A percentile compares a stretch with the other conserved stretches of the same genome.
Evolutionary conservation across 2,329 filamentous ascomycete species (phyloP).

Genomic region (Alternaria gansuensis): DNA sequence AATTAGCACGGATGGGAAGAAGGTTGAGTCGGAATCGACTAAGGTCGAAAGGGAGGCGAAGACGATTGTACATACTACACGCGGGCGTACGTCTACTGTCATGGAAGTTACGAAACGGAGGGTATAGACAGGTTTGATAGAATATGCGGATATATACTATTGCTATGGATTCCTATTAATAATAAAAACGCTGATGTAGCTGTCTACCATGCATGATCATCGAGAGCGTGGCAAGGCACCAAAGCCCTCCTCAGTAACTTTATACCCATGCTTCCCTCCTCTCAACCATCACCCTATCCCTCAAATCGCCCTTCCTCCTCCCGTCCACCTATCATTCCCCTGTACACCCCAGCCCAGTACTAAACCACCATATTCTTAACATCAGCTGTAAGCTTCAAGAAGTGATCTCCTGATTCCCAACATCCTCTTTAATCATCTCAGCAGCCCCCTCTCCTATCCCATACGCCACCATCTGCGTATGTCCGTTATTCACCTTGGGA

Average conservation of each 20-base stretch:
- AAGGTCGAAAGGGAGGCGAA: background rate
- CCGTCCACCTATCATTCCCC: too few relatives aligned
- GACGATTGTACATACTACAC: constrained; percentile 1
- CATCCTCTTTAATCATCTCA: constrained; percentile 44
- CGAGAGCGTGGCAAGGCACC: too few relatives aligned
- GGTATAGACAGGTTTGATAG: constrained; percentile 2
- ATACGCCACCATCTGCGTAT: constrained; percentile 51
- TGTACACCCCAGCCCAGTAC: too few relatives aligned
- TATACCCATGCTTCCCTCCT: too few relatives aligned
- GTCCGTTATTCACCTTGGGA: constrained; percentile 44
- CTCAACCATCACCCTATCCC: too few relatives aligned
- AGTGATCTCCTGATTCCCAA: constrained; percentile 11
- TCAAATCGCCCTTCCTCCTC: too few relatives aligned
- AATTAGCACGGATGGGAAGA: background rate
- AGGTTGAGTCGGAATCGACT: background rate
- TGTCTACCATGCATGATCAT: background rate
- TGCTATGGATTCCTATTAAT: background rate
- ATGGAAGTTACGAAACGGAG: constrained; percentile 7
- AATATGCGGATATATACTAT: background rate
- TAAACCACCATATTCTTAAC: constrained; percentile 1
- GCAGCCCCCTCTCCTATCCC: constrained; percentile 47
- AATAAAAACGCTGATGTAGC: background rate
- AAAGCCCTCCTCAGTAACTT: too few relatives aligned
- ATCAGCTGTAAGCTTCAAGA: constrained; percentile 21
- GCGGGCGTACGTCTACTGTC: constrained; percentile 1